Conservation (phyloP, 192 early-diverging fungal genomes). For the Phlyctochytrium planicorne region DNA sequence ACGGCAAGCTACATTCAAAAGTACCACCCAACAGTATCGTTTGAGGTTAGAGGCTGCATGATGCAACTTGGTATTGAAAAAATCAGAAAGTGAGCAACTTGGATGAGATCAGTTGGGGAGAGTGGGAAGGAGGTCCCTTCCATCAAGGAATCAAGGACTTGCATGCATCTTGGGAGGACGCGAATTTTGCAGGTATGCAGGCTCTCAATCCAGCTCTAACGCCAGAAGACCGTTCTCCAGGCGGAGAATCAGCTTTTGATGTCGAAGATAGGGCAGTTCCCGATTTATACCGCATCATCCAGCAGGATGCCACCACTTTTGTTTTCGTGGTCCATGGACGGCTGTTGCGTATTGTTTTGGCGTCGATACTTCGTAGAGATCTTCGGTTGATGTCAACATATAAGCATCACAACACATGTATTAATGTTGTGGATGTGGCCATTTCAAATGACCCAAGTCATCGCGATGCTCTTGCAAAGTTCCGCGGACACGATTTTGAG, state of each 20-base stretch:
- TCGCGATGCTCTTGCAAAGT: background rate
- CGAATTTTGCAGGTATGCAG: slow-evolving; percentile 41
- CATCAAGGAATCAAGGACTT: slow-evolving; percentile 30
- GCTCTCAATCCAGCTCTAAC: background rate
- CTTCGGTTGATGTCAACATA: slow-evolving; percentile 45
- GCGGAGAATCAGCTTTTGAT: slow-evolving; percentile 48
- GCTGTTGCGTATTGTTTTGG: slow-evolving; percentile 52
- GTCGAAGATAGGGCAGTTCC: slow-evolving; percentile 44
- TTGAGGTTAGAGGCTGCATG: slow-evolving; percentile 19
- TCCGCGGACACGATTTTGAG: background rate
- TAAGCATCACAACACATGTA: slow-evolving; percentile 49
- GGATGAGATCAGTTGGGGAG: slow-evolving; percentile 56
- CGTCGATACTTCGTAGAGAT: slow-evolving; percentile 41
- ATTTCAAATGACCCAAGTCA: slow-evolving; percentile 24
- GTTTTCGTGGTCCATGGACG: slow-evolving; percentile 49
- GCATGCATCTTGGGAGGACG: slow-evolving; percentile 42
- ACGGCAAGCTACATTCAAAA: slow-evolving; percentile 26
- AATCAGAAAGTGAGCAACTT: slow-evolving; percentile 33
- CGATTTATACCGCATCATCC: slow-evolving; percentile 37
- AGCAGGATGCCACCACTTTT: background rate
- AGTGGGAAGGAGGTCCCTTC: slow-evolving; percentile 41
- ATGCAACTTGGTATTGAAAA: background rate
- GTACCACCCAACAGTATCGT: slow-evolving; percentile 32
- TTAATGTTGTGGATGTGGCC: slow-evolving; percentile 53
- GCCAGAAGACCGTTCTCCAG: slow-evolving; percentile 31